Percentiles rank a stretch among this genome's conserved stretches.
phyloP scores from a whole-genome alignment of 1,284 basidiomycete species.

The Leccinum pachyderme region DNA sequence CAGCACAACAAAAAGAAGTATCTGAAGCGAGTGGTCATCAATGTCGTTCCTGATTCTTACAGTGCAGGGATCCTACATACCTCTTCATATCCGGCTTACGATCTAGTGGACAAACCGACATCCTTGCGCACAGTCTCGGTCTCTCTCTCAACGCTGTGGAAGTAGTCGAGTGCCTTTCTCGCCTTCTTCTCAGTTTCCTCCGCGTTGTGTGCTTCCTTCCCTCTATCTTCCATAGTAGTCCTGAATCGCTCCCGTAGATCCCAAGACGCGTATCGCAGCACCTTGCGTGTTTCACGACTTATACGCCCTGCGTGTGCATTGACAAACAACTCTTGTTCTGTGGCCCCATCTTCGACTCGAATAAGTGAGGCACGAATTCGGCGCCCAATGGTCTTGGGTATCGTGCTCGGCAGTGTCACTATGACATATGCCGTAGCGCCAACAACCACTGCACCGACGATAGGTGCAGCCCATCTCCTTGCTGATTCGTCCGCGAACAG shows the following conservation, averaged over 20 bases:
- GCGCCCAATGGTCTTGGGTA: slow-evolving; percentile 90
- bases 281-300: slow-evolving; percentile 89
- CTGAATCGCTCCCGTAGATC: slow-evolving; percentile 87
- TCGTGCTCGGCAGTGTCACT: slow-evolving; percentile 84
- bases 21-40: not conserved
- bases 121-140: slow-evolving; percentile 56
- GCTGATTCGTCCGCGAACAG: slow-evolving; percentile 81
- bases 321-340: slow-evolving; percentile 56
- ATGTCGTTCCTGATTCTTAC: not conserved
- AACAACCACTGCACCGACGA: slow-evolving; percentile 73
- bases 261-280: slow-evolving; percentile 90
- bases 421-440: slow-evolving; percentile 84
- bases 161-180: slow-evolving; percentile 70
- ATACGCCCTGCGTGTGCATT: slow-evolving; percentile 74
- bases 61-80: not conserved
- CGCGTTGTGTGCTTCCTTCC: slow-evolving; percentile 72
- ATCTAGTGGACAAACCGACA: slow-evolving; percentile 26
- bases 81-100: slow-evolving; percentile 10
- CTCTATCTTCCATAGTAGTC: slow-evolving; percentile 74
- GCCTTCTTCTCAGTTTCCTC: slow-evolving; percentile 76
- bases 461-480: slow-evolving; percentile 86
- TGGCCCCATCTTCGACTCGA: slow-evolving; percentile 38
- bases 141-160: slow-evolving; percentile 57
- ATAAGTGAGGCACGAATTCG: slow-evolving; percentile 64
- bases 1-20: slow-evolving; percentile 8